Percentiles rank a stretch among this genome's conserved stretches.
Conservation (phyloP, 345 rosid genomes). For the Excoecaria agallocha region DNA sequence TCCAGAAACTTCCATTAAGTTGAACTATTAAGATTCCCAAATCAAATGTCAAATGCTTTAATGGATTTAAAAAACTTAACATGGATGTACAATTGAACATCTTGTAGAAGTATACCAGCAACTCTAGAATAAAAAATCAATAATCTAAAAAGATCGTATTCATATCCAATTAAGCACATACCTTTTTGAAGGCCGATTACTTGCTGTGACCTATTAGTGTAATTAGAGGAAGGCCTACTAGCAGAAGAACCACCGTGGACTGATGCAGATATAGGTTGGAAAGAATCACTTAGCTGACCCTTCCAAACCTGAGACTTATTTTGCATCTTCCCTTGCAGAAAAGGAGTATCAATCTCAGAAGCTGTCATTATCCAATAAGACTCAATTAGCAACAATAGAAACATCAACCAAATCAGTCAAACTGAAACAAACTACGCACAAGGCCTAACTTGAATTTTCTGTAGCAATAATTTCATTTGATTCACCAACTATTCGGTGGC, state of each 20-base stretch:
- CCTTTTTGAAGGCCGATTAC: conserved; percentile 66
- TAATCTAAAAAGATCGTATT: not conserved
- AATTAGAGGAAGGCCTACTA: conserved; percentile 76
- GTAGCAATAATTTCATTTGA: conserved; percentile 31
- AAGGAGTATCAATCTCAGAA: conserved; percentile 41
- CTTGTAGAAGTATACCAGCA: not conserved
- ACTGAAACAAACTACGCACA: conserved; percentile 1
- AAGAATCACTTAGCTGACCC: conserved; percentile 45
- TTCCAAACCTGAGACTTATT: conserved; percentile 54
- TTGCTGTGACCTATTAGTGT: conserved; percentile 65
- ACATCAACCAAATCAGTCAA: conserved; percentile 17
- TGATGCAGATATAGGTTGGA: conserved; percentile 49
- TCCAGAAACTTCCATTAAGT: not conserved
- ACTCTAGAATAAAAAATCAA: not conserved
- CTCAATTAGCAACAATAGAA: conserved; percentile 10
- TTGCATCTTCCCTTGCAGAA: conserved; percentile 42
- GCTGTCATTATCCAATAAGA: conserved; percentile 31
- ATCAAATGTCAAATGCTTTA: not conserved
- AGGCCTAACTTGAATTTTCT: conserved; percentile 51
- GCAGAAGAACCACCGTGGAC: conserved; percentile 54
- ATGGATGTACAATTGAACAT: not conserved
- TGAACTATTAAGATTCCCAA: not conserved
- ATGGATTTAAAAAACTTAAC: not conserved
- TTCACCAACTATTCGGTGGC: conserved; percentile 38
- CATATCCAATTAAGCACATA: conserved; percentile 18